Evolutionary conservation across 2,329 filamentous ascomycete genomes (phyloP).

Genomic region (Macrophomina phaseolina): DNA sequence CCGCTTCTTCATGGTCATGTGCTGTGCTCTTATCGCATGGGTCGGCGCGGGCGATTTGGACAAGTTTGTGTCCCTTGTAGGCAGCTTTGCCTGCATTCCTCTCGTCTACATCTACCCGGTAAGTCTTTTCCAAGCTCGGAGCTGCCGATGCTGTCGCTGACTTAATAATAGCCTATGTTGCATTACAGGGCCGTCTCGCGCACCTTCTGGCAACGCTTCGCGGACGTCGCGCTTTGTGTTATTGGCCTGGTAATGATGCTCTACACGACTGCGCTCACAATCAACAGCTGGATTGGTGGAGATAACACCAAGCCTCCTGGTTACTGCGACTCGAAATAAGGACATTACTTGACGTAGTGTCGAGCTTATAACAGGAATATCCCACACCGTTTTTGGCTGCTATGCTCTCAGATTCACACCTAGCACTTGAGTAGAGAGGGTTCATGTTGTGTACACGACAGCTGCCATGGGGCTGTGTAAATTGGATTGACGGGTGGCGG

Average conservation of each 20-base stretch:
- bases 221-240: slow-evolving; percentile 77
- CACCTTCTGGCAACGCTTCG: slow-evolving; percentile 67
- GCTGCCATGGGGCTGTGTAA: background rate
- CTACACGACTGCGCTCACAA: slow-evolving; percentile 87
- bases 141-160: slow-evolving; percentile 38
- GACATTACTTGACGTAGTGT: background rate
- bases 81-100: slow-evolving; percentile 97
- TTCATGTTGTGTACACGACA: background rate
- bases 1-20: slow-evolving; percentile 87
- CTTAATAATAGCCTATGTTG: slow-evolving; percentile 73
- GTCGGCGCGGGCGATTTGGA: slow-evolving; percentile 90
- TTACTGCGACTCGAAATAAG: slow-evolving; percentile 61
- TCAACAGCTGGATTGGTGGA: slow-evolving; percentile 81
- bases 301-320: slow-evolving; percentile 60
- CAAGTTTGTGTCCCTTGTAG: slow-evolving; percentile 95
- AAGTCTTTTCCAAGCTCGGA: slow-evolving; percentile 51
- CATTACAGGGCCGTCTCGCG: slow-evolving; percentile 83
- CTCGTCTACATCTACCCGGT: slow-evolving; percentile 98
- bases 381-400: background rate
- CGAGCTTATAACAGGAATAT: background rate
- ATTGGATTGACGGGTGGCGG: background rate
- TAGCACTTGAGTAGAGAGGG: background rate
- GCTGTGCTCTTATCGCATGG: slow-evolving; percentile 90
- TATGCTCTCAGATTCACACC: background rate
- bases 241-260: slow-evolving; percentile 88